These are phyloP conservation scores for Solanum hybrid DNA, from an alignment of 305 asterid species.

Conservation along the genomic window DNA sequence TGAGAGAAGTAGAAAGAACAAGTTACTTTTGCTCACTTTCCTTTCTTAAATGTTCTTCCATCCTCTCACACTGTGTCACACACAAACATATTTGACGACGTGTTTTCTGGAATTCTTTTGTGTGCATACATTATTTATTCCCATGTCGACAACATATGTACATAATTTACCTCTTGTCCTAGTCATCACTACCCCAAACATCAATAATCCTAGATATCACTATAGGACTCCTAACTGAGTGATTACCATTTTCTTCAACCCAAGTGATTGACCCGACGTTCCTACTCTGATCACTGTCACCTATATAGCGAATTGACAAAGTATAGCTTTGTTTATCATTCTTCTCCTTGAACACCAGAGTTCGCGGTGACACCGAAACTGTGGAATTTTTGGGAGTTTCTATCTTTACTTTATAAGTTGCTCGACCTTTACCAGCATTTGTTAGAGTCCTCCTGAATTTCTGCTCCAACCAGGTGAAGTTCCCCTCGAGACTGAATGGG, in stretches of 20 bases:
- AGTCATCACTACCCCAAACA: background rate
- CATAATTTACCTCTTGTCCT: background rate
- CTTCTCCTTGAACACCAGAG: background rate
- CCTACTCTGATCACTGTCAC: background rate
- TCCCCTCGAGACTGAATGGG: background rate
- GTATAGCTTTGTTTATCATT: constrained; percentile 10
- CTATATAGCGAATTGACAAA: constrained; percentile 4
- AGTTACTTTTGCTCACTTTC: background rate
- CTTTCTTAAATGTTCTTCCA: background rate
- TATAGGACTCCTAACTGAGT: constrained; percentile 9
- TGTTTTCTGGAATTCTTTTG: background rate
- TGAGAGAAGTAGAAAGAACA: background rate
- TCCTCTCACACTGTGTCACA: background rate
- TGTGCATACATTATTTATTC: background rate
- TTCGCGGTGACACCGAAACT: background rate
- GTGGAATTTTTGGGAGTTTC: background rate
- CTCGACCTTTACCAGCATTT: constrained; percentile 8
- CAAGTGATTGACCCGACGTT: constrained; percentile 7
- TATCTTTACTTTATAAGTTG: constrained; percentile 1
- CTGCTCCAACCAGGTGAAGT: background rate
- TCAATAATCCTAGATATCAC: background rate
- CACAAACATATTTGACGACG: background rate
- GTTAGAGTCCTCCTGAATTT: constrained; percentile 12
- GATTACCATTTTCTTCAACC: background rate
- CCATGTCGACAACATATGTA: background rate